Conservation (phyloP, 768 basidiomycete species). For the Trametes cinnabarina region DNA sequence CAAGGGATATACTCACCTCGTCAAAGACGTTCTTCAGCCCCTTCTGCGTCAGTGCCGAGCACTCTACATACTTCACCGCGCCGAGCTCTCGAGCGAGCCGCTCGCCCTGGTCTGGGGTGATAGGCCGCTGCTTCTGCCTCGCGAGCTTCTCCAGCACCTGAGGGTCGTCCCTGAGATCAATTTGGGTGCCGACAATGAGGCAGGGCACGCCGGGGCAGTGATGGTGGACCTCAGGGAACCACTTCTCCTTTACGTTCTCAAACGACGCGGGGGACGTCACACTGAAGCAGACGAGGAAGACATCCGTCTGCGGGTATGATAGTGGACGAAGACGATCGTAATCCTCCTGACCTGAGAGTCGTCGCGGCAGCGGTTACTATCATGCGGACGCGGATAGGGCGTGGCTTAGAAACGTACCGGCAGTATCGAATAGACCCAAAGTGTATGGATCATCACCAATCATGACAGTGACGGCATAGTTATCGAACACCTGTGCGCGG, state of each 20-base stretch:
- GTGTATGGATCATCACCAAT: conserved; percentile 99
- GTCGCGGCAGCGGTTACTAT: conserved; percentile 1
- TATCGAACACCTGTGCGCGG: conserved; percentile 79
- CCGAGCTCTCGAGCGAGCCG: conserved; percentile 95
- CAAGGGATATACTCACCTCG: conserved; percentile 74
- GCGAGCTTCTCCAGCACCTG: conserved; percentile 93
- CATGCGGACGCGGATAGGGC: conserved; percentile 1
- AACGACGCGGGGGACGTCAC: conserved; percentile 98
- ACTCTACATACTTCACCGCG: conserved; percentile 99
- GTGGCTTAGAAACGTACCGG: conserved; percentile 59
- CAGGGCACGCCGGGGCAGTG: conserved; percentile 99
- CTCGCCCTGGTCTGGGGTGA: conserved; percentile 85
- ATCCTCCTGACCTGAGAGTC: conserved; percentile 87
- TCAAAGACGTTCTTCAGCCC: conserved; percentile 99
- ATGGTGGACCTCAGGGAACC: conserved; percentile 99
- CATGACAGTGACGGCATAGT: conserved; percentile 99
- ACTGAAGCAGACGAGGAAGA: conserved; percentile 99
- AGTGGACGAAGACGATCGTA: conserved; percentile 98
- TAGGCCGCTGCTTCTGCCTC: conserved; percentile 94
- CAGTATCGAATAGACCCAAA: conserved; percentile 96
- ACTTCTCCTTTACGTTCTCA: conserved; percentile 99
- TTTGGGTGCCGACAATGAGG: conserved; percentile 98
- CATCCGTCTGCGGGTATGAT: conserved; percentile 99
- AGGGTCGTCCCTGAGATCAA: conserved; percentile 92
- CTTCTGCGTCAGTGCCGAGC: conserved; percentile 98